phyloP scores from a whole-genome alignment of 495 filamentous ascomycete genomes.

The Jackrogersella multiformis region DNA sequence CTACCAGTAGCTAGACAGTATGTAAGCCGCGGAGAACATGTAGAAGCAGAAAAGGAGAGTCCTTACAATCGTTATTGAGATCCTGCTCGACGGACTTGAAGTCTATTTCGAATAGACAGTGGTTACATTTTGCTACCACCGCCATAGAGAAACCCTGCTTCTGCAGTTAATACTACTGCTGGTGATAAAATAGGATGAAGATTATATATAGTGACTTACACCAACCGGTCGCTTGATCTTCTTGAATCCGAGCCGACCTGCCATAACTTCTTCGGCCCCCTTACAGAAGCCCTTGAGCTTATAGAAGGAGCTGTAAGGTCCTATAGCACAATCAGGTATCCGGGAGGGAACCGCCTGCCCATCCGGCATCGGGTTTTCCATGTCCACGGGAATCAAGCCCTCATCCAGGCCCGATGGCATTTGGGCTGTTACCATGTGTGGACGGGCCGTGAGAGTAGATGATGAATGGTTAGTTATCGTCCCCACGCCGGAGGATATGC shows the following conservation, averaged over 20 bases:
- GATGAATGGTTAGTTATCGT: slow-evolving; percentile 31
- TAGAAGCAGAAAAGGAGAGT: neutral
- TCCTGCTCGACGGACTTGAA: slow-evolving; percentile 51
- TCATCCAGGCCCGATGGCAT: slow-evolving; percentile 33
- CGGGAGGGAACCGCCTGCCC: slow-evolving; percentile 21
- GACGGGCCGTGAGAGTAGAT: slow-evolving; percentile 28
- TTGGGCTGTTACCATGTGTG: neutral
- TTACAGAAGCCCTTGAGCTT: slow-evolving; percentile 55
- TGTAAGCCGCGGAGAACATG: slow-evolving; percentile 12
- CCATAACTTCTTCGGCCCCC: slow-evolving; percentile 51
- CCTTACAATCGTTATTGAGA: slow-evolving; percentile 49
- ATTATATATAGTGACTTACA: slow-evolving; percentile 27
- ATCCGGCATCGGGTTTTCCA: slow-evolving; percentile 30
- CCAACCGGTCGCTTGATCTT: slow-evolving; percentile 48
- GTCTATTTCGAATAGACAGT: slow-evolving; percentile 53
- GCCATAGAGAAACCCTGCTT: slow-evolving; percentile 44
- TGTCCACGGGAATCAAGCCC: slow-evolving; percentile 49
- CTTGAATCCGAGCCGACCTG: slow-evolving; percentile 50
- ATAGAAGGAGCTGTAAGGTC: slow-evolving; percentile 49
- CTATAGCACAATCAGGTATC: slow-evolving; percentile 49
- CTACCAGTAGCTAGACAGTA: slow-evolving; percentile 43
- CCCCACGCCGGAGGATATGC: slow-evolving; percentile 33
- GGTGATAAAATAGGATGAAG: neutral
- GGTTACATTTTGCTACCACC: slow-evolving; percentile 50
- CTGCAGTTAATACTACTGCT: slow-evolving; percentile 7